These are phyloP conservation scores for Polytolypa hystricis DNA, from an alignment of 2,329 filamentous ascomycete species.

Conservation along the genomic window DNA sequence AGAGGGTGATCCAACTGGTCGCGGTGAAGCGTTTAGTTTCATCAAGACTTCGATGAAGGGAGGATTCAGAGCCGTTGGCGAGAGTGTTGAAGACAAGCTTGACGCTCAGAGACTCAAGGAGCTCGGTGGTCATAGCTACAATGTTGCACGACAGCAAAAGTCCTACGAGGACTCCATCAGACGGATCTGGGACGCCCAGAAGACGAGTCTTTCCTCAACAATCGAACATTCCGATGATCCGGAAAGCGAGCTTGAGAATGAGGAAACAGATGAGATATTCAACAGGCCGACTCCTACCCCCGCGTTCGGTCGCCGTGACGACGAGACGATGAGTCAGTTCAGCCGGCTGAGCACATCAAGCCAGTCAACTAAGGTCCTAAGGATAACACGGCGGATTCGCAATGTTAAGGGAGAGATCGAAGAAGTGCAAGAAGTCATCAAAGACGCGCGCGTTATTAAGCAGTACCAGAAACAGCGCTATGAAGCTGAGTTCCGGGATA, in stretches of 20 bases:
- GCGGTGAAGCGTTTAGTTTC: slow-evolving; percentile 90
- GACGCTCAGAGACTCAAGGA: slow-evolving; percentile 62
- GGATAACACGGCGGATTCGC: slow-evolving; percentile 59
- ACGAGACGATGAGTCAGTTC: slow-evolving; percentile 73
- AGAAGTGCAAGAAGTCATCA: slow-evolving; percentile 50
- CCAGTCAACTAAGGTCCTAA: slow-evolving; percentile 56
- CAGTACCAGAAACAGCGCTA: slow-evolving; percentile 74
- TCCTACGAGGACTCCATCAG: slow-evolving; percentile 87
- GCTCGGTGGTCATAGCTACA: slow-evolving; percentile 85
- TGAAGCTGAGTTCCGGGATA: slow-evolving; percentile 57
- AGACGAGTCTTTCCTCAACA: slow-evolving; percentile 60
- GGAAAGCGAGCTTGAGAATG: slow-evolving; percentile 52
- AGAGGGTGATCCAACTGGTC: slow-evolving; percentile 85
- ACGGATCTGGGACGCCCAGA: slow-evolving; percentile 86
- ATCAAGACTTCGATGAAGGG: slow-evolving; percentile 99
- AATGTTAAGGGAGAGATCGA: slow-evolving; percentile 56
- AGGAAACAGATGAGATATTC: slow-evolving; percentile 39
- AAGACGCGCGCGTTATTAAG: slow-evolving; percentile 75
- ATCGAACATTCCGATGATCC: slow-evolving; percentile 64
- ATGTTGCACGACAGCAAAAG: slow-evolving; percentile 85
- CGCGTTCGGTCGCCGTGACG: slow-evolving; percentile 42
- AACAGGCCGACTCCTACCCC: slow-evolving; percentile 47
- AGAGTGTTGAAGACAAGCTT: slow-evolving; percentile 77
- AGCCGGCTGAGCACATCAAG: slow-evolving; percentile 60
- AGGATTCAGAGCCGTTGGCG: slow-evolving; percentile 81